These are phyloP conservation scores for Phaeoacremonium minimum DNA, from an alignment of 2,329 filamentous ascomycete species.

Conservation along the genomic window DNA sequence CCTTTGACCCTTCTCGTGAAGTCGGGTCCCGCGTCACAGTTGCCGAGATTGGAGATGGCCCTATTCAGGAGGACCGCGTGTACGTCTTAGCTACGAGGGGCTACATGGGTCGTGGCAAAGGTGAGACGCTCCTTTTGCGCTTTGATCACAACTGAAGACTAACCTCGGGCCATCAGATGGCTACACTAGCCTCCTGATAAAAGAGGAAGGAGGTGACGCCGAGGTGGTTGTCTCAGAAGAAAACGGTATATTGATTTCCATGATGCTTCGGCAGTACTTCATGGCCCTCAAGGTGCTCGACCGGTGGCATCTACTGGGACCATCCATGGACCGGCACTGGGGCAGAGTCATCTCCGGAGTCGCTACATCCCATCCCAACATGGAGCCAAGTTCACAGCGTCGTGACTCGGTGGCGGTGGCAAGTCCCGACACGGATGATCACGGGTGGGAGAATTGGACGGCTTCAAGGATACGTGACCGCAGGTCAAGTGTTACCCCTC, in stretches of 20 bases:
- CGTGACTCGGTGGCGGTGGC: background rate
- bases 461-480: slow-evolving; percentile 28
- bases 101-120: slow-evolving; percentile 84
- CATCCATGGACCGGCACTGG: slow-evolving; percentile 62
- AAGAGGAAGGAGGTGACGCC: slow-evolving; percentile 70
- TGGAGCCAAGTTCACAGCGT: slow-evolving; percentile 5
- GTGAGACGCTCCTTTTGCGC: slow-evolving; percentile 17
- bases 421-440: slow-evolving; percentile 4
- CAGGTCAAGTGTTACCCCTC: slow-evolving; percentile 23
- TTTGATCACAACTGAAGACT: background rate
- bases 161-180: slow-evolving; percentile 51
- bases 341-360: slow-evolving; percentile 57
- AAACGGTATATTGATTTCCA: slow-evolving; percentile 80
- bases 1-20: slow-evolving; percentile 61
- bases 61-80: slow-evolving; percentile 56
- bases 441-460: slow-evolving; percentile 32
- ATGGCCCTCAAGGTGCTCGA: slow-evolving; percentile 79
- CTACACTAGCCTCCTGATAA: slow-evolving; percentile 69
- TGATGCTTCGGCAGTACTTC: slow-evolving; percentile 86
- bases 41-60: slow-evolving; percentile 55
- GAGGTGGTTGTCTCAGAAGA: slow-evolving; percentile 82
- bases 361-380: slow-evolving; percentile 28
- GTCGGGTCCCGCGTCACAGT: slow-evolving; percentile 59
- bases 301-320: slow-evolving; percentile 70
- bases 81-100: slow-evolving; percentile 78